Evolutionary conservation across 208 protist species (phyloP), one percentile per base, ranked within the genome.

Genomic region (Leishmania mexicana): DNA sequence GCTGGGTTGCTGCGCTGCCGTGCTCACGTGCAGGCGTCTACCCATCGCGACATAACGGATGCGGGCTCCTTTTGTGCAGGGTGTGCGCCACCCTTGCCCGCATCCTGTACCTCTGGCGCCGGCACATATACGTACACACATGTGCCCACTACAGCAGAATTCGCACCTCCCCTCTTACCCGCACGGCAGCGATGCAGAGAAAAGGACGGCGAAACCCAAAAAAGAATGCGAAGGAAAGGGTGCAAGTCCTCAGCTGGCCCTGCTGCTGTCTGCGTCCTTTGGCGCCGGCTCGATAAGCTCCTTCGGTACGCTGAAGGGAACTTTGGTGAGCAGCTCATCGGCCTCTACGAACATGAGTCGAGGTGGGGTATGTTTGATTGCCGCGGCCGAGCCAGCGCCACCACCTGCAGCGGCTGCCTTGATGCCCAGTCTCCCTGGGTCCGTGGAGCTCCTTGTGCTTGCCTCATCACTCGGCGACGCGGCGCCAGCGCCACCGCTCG

Each of bases 261-360:
- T 73, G 76, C 51, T 65, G 7, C 57, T 47, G 10, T 38, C 40
- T 4, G 60, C 21, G 1, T 53, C 40, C 5, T 54, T 65, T 17
- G 47, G 76, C 73, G 49, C 74, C 5, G 60, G 75, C 40, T 85
- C 82, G 53, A 97, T 82, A n/a, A 97, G 64, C 54, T 94, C 92
- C 77, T 92, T 91, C n/a, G 86, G 89, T 35, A 97, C 88, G 10
- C 81, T 88, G 76, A 96, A 97, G n/a, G 92, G 85, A 40, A 97
- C 84, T 73, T 90, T 91, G n/a, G 87, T 85, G 11, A 96, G 40
- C 13, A 90, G 79, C 64, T 95, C 88, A 73, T 93, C 89, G 15
- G 79, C 89, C 83, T 91, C 90, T 67, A 95, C 90, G 80, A 97
- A 96, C 24, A 96, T 86, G 5, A 94, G 76, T 4, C 74, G 81